phyloP scores from a whole-genome alignment of 306 rosid genomes.

The Senna siamea region DNA sequence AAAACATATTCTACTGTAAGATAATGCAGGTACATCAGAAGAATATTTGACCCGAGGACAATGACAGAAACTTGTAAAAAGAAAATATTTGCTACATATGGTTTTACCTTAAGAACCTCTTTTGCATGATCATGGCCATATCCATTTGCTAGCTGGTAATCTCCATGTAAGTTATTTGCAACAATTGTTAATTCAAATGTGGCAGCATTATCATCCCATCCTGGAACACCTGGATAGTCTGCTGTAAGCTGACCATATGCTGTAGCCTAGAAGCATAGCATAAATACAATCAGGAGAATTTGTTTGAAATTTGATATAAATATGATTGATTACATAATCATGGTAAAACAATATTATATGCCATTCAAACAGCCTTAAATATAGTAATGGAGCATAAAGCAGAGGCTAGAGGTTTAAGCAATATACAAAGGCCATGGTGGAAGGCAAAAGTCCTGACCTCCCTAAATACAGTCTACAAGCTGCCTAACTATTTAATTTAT shows the following conservation, averaged over 20 bases:
- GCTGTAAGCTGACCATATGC: constrained; percentile 64
- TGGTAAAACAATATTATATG: constrained; percentile 1
- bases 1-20: constrained; percentile 3
- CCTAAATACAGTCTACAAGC: not conserved
- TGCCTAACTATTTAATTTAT: not conserved
- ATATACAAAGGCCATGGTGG: constrained; percentile 1
- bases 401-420: not conserved
- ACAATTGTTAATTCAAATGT: constrained; percentile 75
- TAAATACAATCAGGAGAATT: constrained; percentile 32
- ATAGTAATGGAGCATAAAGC: constrained; percentile 16
- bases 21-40: not conserved
- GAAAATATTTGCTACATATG: constrained; percentile 11
- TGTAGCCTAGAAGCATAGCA: constrained; percentile 59
- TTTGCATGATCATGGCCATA: constrained; percentile 65
- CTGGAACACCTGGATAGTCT: constrained; percentile 76
- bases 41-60: constrained; percentile 1
- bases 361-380: constrained; percentile 32
- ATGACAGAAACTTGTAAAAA: not conserved
- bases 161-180: constrained; percentile 75
- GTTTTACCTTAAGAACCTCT: constrained; percentile 70
- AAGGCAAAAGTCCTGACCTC: not conserved
- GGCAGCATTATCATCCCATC: constrained; percentile 87
- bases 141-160: constrained; percentile 93
- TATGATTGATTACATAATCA: constrained; percentile 12
- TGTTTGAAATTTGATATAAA: constrained; percentile 27